Conservation (phyloP, 495 filamentous ascomycete genomes). For the Ramalina peruviana region DNA sequence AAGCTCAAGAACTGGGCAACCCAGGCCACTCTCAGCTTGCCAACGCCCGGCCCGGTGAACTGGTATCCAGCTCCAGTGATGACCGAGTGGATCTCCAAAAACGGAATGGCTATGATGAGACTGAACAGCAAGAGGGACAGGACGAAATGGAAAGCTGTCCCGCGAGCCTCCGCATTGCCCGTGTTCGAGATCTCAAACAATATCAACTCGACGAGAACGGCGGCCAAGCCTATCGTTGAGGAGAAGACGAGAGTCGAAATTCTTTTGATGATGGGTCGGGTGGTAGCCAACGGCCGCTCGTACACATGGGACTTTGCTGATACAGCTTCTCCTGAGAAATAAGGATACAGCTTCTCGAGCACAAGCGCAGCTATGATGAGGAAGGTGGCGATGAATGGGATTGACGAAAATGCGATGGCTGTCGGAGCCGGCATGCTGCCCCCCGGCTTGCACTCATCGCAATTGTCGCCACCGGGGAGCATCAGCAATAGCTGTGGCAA, state of each 20-base stretch:
- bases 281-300: conserved; percentile 12
- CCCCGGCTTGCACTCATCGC: conserved; percentile 27
- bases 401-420: conserved; percentile 30
- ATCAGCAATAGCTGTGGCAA: conserved; percentile 11
- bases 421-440: conserved; percentile 10
- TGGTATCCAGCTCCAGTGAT: conserved; percentile 45
- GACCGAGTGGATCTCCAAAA: conserved; percentile 54
- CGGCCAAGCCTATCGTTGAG: conserved; percentile 54
- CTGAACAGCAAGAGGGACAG: conserved; percentile 50
- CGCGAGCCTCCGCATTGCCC: conserved; percentile 45
- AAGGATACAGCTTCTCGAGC: conserved; percentile 48
- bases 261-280: conserved; percentile 21
- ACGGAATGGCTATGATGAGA: conserved; percentile 53
- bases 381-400: conserved; percentile 52
- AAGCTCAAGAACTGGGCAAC: conserved; percentile 43
- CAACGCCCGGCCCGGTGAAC: conserved; percentile 34
- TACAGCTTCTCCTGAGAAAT: conserved; percentile 39
- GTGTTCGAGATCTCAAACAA: conserved; percentile 67
- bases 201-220: conserved; percentile 61
- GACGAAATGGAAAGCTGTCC: conserved; percentile 46
- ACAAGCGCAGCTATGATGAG: conserved; percentile 38
- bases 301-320: conserved; percentile 17
- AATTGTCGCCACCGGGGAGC: conserved; percentile 24
- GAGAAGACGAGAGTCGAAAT: conserved; percentile 49
- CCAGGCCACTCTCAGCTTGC: conserved; percentile 38